Base-by-base conservation (phyloP, 257 asterid species). In the Penstemon davidsonii region DNA sequence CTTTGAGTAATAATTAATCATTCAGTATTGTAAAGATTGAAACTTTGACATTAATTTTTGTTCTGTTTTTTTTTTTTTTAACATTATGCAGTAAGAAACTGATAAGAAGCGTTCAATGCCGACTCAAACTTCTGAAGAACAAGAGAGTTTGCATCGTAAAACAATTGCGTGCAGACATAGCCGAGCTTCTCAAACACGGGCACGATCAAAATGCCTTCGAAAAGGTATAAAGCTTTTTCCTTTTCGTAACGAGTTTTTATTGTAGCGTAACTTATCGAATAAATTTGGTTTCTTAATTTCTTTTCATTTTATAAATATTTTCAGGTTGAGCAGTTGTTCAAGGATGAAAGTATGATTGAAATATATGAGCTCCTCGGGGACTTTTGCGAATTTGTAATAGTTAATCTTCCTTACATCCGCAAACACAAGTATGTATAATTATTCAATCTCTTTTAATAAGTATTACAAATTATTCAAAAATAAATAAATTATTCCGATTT, bases 301-400 rank as follows among this genome's bases (percentile, higher is more conserved):
- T n/a, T 18, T 49, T 51, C 53, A n/a, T n/a, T 9, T 41, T 4
- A 2, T 10, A n/a, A 0, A 18, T 41, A 19, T 64, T 47, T 73
- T 75, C 85, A 92, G 98, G 96, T 89, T 58, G 98, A 83, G 77
- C 89, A 89, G 74, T 67, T 92, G 8, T 71, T 75, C 46, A 77
- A 64, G 81, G 98, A 92, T 57, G 81, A 87, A 72, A 68, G 55
- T 38, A 64, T 73, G 80, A 67, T 86, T 8, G 72, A 85, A 66
- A 71, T 74, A n/a, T 92, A 89, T 65, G 91, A 87, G 63, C 77
- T 86, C 42, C 66, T 92, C 41, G 83, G 78, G n/a, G 81, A 70
- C 5, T 89, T 73, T 64, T 86, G 91, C 67, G 94, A 92, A 78
- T 82, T 82, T 56, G 53, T 92, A 10, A 44, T 84, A 49, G 56